Evolutionary conservation across 495 filamentous ascomycete genomes (phyloP), one percentile per base, ranked within the genome.

Genomic region (Lichenothelia convexa): DNA sequence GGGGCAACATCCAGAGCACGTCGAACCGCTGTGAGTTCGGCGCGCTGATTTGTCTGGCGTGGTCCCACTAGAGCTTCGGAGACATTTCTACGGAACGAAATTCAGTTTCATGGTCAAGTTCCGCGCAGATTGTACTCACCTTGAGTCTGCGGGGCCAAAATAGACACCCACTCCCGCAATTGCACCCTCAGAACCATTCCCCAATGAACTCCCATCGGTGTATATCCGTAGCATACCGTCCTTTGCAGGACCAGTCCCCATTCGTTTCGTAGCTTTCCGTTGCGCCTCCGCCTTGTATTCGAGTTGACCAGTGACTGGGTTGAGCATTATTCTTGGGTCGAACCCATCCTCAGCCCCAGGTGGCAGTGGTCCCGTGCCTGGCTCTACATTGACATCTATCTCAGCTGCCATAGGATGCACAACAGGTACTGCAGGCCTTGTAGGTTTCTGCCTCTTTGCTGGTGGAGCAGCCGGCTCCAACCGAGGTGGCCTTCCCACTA

Each of bases 21-120:
- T 3, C 78, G 61, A 41, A 94, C 76, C 0, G 85, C 89, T 3
- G 82, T 85, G 36, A 97, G 62, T 55, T 97, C 89, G 12, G 89
- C 89, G 3, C 89, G 82, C 53, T 94, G 80, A 53, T 95, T 97
- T 1, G 89, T 94, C 53, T 97, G 89, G 7, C 62, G 55, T 8
- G 63, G 57, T 24, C 87, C 87, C 27, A 59, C 47, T 1, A 97
- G 65, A 12, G 73, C 70, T 49, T 93, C 87, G 15, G 81, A 85
- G 31, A 33, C 31, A 18, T 33, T 33, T 33, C 31, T 33, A 33
- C 31, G 31, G 3, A 1, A 18, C 8, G 13, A 18, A 33, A 9
- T 11, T 1, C 9, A 29, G 9, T 9, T 29, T 9, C 1, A 1
- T 1, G 9, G 24, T 29, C 15, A 11, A 13, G 24, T 1, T 9